These are phyloP conservation scores for Rhipidocladum racemiflorum DNA, from an alignment of 176 grass and related monocot genomes.

Conservation along the genomic window DNA sequence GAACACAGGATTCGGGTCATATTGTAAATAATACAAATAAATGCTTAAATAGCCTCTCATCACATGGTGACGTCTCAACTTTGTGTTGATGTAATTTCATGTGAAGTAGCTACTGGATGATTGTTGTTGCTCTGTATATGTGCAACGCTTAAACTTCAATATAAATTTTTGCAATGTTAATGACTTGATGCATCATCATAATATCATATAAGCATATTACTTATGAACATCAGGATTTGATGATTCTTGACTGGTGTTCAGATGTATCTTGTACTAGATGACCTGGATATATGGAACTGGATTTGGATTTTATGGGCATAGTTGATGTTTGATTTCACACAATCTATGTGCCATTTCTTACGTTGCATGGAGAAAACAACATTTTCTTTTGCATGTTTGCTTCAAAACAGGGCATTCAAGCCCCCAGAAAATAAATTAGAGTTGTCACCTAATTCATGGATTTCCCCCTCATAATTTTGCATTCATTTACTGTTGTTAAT, in stretches of 20 bases:
- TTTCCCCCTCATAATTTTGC: background rate
- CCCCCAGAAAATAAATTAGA: background rate
- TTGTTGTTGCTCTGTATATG: background rate
- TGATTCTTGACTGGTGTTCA: background rate
- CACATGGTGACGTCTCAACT: no score
- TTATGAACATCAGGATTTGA: background rate
- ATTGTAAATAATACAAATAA: no score
- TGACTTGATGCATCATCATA: no score
- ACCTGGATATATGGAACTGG: background rate
- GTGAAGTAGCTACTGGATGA: background rate
- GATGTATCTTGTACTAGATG: background rate
- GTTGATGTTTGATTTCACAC: background rate
- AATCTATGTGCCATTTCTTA: background rate
- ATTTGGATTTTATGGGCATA: background rate
- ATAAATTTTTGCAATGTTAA: background rate
- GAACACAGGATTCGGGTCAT: no score
- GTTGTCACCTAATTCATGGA: background rate
- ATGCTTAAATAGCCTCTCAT: no score
- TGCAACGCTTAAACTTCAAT: background rate
- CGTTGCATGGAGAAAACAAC: background rate
- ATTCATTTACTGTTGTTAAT: background rate
- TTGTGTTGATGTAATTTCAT: conserved; percentile 3
- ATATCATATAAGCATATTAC: no score
- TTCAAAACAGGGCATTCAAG: conserved; percentile 2
- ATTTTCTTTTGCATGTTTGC: background rate